Base-by-base conservation (phyloP, 2,329 filamentous ascomycete genomes). In the Ophiostoma sp. region DNA sequence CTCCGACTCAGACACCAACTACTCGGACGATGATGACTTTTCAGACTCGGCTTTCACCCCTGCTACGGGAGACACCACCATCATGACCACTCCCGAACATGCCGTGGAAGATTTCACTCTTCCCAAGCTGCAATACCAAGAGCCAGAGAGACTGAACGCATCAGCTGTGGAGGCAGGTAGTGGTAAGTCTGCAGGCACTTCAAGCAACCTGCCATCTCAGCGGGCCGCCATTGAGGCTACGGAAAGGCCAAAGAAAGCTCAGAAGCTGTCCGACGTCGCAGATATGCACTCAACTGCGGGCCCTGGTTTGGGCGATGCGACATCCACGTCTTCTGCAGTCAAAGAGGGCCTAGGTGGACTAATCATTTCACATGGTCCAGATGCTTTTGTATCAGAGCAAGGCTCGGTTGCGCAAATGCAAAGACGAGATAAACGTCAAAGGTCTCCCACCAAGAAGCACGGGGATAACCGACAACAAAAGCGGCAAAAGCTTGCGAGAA, bases 1-100 rank as follows among this genome's bases (percentile, higher is more conserved):
- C 55, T 70, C 69, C 0, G 69, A 70, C 18, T 5, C 41, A 8
- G 63, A 63, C 4, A 42, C 62, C 65, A 67, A 65, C 38, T 55
- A 44, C 2, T 52, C 65, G 1, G 62, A 68, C 1, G 65, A 65
- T 1, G 49, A 27, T 27, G 27, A 27, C 27, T 27, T 27, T 27
- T 27, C 27, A 27, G 27, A 65, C 14, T 44, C 36, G 5, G 55
- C 16, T 40, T 58, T 27, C 2, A 27, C 27, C 27, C 27, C 64
- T 1, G 18, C 47, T 6, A 44, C 65, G 2, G 38, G 49, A 6
- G 7, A 55, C 58, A 55, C 68, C 4, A 62, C 65, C 16, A n/a
- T 65, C n/a, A 65, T 42, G 9, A 69, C 68, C 1, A 47, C 68
- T 2, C 64, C 64, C 14, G 64, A 66, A 3, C 40, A 64, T 44